These are phyloP conservation scores for Curvularia sp. DNA, from an alignment of 2,329 filamentous ascomycete species.

Conservation along the genomic window DNA sequence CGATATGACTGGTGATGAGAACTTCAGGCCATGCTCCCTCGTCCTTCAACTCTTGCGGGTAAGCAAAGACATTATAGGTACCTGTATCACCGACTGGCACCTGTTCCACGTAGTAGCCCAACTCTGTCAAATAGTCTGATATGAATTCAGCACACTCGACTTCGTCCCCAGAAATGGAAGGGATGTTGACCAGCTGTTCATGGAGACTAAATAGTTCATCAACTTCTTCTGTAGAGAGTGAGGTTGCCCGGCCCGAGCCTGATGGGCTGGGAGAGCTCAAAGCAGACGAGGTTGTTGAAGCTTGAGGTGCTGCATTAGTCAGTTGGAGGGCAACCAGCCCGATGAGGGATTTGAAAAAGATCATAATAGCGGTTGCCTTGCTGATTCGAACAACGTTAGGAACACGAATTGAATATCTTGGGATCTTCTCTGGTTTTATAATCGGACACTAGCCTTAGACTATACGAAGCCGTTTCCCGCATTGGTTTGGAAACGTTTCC, in stretches of 20 bases:
- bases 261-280: slow-evolving; percentile 14
- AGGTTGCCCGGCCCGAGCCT: background rate
- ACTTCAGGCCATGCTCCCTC: slow-evolving; percentile 59
- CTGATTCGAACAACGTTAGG: background rate
- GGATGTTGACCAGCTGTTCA: slow-evolving; percentile 36
- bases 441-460: too few species aligned
- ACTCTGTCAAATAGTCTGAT: slow-evolving; percentile 66
- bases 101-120: slow-evolving; percentile 59
- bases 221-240: slow-evolving; percentile 24
- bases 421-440: slow-evolving; percentile 5
- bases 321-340: slow-evolving; percentile 1
- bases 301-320: slow-evolving; percentile 17
- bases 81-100: slow-evolving; percentile 47
- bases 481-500: background rate
- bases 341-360: slow-evolving; percentile 2
- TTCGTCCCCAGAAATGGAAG: slow-evolving; percentile 63
- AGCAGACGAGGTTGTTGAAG: slow-evolving; percentile 5
- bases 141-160: slow-evolving; percentile 71
- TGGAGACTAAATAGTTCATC: slow-evolving; percentile 37
- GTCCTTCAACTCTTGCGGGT: slow-evolving; percentile 49
- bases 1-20: slow-evolving; percentile 80
- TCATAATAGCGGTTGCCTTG: background rate
- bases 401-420: background rate
- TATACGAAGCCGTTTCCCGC: background rate
- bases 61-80: slow-evolving; percentile 80